Evolutionary conservation across 2,329 filamentous ascomycete species (phyloP).

Genomic region (Monilinia fructicola): DNA sequence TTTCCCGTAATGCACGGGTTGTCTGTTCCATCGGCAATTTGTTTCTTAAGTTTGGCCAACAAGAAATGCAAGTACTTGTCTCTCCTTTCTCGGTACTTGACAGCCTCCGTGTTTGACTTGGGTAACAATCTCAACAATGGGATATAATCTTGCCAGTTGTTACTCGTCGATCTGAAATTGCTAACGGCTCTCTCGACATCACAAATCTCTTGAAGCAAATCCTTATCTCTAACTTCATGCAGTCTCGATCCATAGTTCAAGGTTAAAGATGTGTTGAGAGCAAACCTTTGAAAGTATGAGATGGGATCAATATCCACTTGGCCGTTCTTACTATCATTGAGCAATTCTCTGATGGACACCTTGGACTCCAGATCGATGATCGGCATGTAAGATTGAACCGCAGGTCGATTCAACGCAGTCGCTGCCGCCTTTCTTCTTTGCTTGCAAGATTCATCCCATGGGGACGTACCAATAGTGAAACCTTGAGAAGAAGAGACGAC

Average conservation of each 20-base stretch:
- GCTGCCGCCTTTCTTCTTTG: constrained; percentile 73
- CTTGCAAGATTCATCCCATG: constrained; percentile 82
- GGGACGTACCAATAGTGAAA: constrained; percentile 80
- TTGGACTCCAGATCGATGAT: constrained; percentile 77
- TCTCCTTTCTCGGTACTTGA: constrained; percentile 64
- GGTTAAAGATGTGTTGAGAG: constrained; percentile 73
- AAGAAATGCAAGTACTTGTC: constrained; percentile 64
- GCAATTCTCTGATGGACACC: constrained; percentile 69
- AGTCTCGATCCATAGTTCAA: constrained; percentile 80
- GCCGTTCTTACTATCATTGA: constrained; percentile 62
- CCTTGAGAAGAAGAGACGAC: constrained; percentile 75
- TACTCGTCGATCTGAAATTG: constrained; percentile 74
- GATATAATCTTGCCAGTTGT: constrained; percentile 86
- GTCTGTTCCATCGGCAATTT: constrained; percentile 61
- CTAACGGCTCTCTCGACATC: constrained; percentile 73
- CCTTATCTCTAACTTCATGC: constrained; percentile 62
- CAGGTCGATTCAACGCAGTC: constrained; percentile 73
- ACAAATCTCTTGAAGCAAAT: constrained; percentile 70
- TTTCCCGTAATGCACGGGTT: constrained; percentile 69
- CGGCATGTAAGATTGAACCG: constrained; percentile 76
- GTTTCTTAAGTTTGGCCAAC: constrained; percentile 59
- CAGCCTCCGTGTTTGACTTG: constrained; percentile 60
- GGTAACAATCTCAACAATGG: constrained; percentile 67
- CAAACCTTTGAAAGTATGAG: constrained; percentile 72
- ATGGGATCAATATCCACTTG: constrained; percentile 66